These are phyloP conservation scores for Boletus tylopilopsis DNA, from an alignment of 768 basidiomycete genomes.

Conservation along the genomic window DNA sequence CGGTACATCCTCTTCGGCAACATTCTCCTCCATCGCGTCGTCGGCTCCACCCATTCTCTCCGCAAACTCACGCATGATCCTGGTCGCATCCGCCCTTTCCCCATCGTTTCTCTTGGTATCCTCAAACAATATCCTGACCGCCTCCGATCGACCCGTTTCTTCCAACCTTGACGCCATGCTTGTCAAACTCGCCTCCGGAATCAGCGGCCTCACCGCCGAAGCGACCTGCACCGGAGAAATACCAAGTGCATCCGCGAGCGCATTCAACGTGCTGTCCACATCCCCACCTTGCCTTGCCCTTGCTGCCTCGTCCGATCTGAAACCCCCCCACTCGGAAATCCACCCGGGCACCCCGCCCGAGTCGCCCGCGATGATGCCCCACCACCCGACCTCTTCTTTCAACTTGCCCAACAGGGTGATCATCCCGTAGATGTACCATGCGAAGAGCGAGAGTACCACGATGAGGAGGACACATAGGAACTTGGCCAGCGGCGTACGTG, in stretches of 20 bases:
- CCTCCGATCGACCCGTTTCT: conserved; percentile 44
- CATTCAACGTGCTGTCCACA: conserved; percentile 56
- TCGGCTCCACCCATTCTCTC: not conserved
- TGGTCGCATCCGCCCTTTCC: too few species aligned
- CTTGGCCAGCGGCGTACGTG: conserved; percentile 17
- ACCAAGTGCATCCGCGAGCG: conserved; percentile 59
- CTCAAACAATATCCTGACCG: conserved; percentile 33
- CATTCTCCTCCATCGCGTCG: not conserved
- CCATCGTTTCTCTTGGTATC: not conserved
- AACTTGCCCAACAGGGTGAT: conserved; percentile 42
- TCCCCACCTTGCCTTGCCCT: conserved; percentile 14
- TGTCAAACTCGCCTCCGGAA: conserved; percentile 58
- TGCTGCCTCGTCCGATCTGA: conserved; percentile 6
- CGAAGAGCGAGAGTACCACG: conserved; percentile 39
- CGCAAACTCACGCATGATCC: not conserved
- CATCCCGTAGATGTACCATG: conserved; percentile 50
- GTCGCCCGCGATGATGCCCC: conserved; percentile 28
- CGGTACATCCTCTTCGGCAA: not conserved
- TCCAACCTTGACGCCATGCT: conserved; percentile 42
- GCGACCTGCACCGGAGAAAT: conserved; percentile 60
- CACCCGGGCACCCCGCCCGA: not conserved
- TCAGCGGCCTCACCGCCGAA: conserved; percentile 54
- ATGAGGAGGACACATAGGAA: conserved; percentile 50
- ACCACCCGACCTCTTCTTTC: conserved; percentile 57
- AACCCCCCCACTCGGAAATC: conserved; percentile 1